Conservation (phyloP, 2,329 filamentous ascomycete genomes). For the Orbilia blumenaviensis region DNA sequence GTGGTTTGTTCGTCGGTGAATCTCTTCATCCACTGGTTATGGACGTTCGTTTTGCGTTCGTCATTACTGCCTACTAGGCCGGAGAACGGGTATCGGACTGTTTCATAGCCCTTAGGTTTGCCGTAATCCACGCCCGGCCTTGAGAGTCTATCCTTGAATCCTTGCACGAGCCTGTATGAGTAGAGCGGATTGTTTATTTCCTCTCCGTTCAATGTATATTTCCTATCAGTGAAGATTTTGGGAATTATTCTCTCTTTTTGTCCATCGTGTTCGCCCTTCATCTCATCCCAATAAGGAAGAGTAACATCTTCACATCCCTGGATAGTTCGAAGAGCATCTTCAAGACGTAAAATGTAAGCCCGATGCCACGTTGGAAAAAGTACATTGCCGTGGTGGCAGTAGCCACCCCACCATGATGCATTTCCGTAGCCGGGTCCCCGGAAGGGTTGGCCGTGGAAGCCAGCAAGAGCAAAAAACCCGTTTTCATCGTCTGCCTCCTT, state of each 20-base stretch:
- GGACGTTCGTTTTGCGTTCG: slow-evolving; percentile 1
- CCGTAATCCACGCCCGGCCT: slow-evolving; percentile 41
- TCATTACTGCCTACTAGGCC: slow-evolving; percentile 55
- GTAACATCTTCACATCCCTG: slow-evolving; percentile 41
- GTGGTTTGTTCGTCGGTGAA: not conserved
- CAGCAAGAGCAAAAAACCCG: slow-evolving; percentile 58
- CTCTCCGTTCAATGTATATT: not conserved
- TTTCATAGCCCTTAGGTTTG: slow-evolving; percentile 56
- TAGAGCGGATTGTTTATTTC: slow-evolving; percentile 55
- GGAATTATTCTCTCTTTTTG: no score
- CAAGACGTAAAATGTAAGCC: slow-evolving; percentile 57
- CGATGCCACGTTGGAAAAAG: slow-evolving; percentile 59
- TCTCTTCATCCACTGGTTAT: slow-evolving; percentile 52
- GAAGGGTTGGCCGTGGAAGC: slow-evolving; percentile 59
- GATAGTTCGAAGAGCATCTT: slow-evolving; percentile 53
- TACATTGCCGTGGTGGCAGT: slow-evolving; percentile 59
- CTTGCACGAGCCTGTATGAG: slow-evolving; percentile 56
- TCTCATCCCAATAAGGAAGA: slow-evolving; percentile 58
- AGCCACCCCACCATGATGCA: slow-evolving; percentile 58
- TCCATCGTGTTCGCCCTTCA: no score
- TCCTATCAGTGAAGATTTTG: no score
- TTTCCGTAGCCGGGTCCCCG: slow-evolving; percentile 53
- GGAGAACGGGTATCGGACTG: slow-evolving; percentile 57
- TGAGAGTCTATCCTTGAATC: slow-evolving; percentile 53
- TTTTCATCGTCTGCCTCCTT: slow-evolving; percentile 49